phyloP scores from a whole-genome alignment of 805 yeast species.

The Wickerhamomyces ciferrii region DNA sequence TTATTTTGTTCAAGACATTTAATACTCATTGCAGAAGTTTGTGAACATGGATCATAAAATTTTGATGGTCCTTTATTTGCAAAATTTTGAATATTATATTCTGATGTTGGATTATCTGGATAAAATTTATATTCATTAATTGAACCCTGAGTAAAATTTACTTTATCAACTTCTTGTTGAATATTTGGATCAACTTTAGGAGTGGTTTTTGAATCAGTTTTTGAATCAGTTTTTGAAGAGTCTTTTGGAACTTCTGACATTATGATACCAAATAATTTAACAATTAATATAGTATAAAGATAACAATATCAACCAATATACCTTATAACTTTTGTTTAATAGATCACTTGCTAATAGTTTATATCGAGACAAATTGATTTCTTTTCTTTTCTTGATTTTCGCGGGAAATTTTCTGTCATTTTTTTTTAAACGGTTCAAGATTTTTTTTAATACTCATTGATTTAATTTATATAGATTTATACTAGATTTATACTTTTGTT shows the following conservation, averaged over 20 bases:
- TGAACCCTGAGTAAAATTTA: constrained; percentile 52
- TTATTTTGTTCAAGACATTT: constrained; percentile 77
- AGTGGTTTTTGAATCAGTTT: too few species aligned
- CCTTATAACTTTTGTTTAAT: too few species aligned
- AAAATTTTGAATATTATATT: constrained; percentile 64
- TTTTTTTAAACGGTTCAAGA: neutral
- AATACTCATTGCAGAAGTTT: constrained; percentile 81
- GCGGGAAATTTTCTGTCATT: neutral
- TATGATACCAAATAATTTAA: too few species aligned
- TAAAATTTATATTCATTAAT: constrained; percentile 57
- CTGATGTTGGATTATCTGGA: constrained; percentile 84
- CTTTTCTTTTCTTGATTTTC: neutral
- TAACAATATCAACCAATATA: too few species aligned
- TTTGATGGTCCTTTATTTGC: constrained; percentile 72
- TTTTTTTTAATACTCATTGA: neutral
- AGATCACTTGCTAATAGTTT: too few species aligned
- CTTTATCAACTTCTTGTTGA: constrained; percentile 32
- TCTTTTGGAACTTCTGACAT: too few species aligned
- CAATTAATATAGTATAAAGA: too few species aligned
- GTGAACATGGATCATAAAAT: constrained; percentile 91
- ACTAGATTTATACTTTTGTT: too few species aligned
- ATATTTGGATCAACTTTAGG: constrained; percentile 14
- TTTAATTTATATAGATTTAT: too few species aligned
- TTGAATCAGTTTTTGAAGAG: too few species aligned
- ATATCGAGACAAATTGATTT: neutral